Conservation (phyloP, 192 early-diverging fungal species). For the Entomortierella parvispora region DNA sequence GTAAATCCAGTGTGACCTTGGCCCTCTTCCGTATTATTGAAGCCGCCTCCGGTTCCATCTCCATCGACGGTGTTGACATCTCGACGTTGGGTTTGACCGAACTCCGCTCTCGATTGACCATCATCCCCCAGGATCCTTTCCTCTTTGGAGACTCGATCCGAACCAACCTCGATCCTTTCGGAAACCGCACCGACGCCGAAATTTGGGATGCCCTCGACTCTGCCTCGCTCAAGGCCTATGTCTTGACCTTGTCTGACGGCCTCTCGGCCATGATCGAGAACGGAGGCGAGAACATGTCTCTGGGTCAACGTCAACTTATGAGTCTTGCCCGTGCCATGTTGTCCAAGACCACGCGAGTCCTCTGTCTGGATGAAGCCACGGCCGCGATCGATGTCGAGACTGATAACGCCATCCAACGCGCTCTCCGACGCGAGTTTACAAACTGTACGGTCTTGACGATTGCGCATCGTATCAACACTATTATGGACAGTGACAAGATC, state of each 20-base stretch:
- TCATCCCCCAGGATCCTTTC: conserved; percentile 79
- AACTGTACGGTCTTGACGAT: conserved; percentile 64
- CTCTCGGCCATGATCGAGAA: conserved; percentile 21
- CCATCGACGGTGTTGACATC: conserved; percentile 70
- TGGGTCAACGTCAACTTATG: conserved; percentile 72
- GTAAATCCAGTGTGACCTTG: conserved; percentile 70
- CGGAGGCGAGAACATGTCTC: conserved; percentile 32
- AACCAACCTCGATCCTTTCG: conserved; percentile 68
- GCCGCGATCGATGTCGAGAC: conserved; percentile 69
- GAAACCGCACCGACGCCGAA: conserved; percentile 55
- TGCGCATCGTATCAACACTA: conserved; percentile 80
- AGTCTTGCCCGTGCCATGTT: conserved; percentile 70
- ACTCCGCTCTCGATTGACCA: conserved; percentile 66
- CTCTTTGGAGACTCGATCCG: conserved; percentile 67
- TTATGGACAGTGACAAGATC: conserved; percentile 71
- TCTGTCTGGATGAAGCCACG: conserved; percentile 78
- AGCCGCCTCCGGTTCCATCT: conserved; percentile 57
- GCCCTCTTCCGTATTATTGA: conserved; percentile 79
- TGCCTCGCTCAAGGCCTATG: conserved; percentile 55
- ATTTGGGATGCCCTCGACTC: conserved; percentile 65
- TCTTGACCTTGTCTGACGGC: conserved; percentile 50
- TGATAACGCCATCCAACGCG: conserved; percentile 61
- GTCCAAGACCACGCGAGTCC: conserved; percentile 55
- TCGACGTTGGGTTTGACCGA: conserved; percentile 62
- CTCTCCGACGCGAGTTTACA: conserved; percentile 3